A percentile compares a stretch with the other conserved stretches of the same genome.
phyloP scores from a whole-genome alignment of 495 filamentous ascomycete genomes.

The Trypethelium eluteriae region DNA sequence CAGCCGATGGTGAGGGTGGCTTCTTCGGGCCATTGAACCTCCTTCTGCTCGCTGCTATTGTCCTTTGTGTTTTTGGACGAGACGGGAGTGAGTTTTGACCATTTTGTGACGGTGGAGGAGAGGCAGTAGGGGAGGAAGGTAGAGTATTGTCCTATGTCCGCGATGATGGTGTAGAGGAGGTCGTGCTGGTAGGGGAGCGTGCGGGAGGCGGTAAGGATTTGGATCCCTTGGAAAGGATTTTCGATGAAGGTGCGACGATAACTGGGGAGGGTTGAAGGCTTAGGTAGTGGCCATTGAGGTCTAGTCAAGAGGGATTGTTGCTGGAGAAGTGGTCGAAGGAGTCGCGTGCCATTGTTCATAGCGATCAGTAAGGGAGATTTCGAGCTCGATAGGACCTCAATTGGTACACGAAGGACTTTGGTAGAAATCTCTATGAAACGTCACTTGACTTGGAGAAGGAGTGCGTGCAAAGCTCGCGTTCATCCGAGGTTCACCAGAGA shows the following conservation, averaged over 20 bases:
- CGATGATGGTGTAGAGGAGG: constrained; percentile 70
- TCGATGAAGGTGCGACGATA: constrained; percentile 30
- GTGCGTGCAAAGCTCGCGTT: neutral
- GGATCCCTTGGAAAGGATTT: constrained; percentile 24
- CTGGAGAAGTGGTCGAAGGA: neutral
- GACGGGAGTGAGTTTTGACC: constrained; percentile 41
- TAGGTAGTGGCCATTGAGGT: neutral
- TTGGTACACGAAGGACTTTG: too few species aligned
- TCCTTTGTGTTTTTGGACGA: constrained; percentile 26
- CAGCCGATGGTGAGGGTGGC: constrained; percentile 80
- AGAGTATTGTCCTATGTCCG: constrained; percentile 73
- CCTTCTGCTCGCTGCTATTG: neutral
- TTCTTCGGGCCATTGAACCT: constrained; percentile 52
- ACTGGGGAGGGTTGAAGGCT: neutral
- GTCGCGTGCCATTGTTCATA: constrained; percentile 5
- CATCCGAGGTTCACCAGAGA: neutral
- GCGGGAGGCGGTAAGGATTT: constrained; percentile 59
- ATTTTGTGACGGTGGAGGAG: constrained; percentile 58
- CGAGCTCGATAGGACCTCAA: too few species aligned
- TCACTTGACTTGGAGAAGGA: neutral
- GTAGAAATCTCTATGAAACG: neutral
- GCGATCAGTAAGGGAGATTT: neutral
- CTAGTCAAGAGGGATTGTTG: neutral
- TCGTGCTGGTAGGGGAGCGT: constrained; percentile 68
- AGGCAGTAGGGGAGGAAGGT: constrained; percentile 81